These are phyloP conservation scores for Pythium insidiosum DNA, from an alignment of 352 stramenopile genomes.

Conservation along the genomic window DNA sequence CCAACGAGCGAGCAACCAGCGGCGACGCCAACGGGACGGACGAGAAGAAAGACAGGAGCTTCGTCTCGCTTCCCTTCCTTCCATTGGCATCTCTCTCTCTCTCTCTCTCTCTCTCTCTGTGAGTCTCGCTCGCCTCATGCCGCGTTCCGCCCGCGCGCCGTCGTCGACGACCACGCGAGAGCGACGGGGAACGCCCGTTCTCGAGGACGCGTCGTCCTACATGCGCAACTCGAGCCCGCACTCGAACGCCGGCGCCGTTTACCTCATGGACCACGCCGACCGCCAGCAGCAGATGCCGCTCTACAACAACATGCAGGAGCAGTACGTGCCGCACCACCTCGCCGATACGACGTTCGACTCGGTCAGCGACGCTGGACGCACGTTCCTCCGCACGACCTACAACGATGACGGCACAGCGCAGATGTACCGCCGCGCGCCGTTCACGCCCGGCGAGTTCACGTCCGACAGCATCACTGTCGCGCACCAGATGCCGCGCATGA, in stretches of 20 bases:
- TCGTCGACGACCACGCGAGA: slow-evolving; percentile 12
- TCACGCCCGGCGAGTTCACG: slow-evolving; percentile 17
- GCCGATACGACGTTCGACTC: too few relatives aligned
- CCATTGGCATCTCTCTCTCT: too few relatives aligned
- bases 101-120: too few relatives aligned
- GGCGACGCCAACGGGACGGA: too few relatives aligned
- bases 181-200: slow-evolving; percentile 54
- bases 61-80: too few relatives aligned
- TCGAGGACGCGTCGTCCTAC: slow-evolving; percentile 70
- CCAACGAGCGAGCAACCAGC: too few relatives aligned
- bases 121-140: too few relatives aligned
- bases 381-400: slow-evolving; percentile 27
- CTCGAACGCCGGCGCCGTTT: slow-evolving; percentile 32
- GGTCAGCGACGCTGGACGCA: slow-evolving; percentile 17
- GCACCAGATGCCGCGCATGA: slow-evolving; percentile 56
- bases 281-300: too few relatives aligned
- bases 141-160: too few relatives aligned
- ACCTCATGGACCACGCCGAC: slow-evolving; percentile 53
- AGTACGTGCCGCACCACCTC: too few relatives aligned
- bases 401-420: slow-evolving; percentile 37
- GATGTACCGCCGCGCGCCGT: slow-evolving; percentile 23
- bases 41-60: too few relatives aligned
- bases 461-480: slow-evolving; percentile 27
- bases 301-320: too few relatives aligned
- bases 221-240: slow-evolving; percentile 40